Percentiles rank a stretch among this genome's conserved stretches.
Evolutionary conservation across 345 rosid genomes (phyloP).

Genomic region (Gossypium australe): DNA sequence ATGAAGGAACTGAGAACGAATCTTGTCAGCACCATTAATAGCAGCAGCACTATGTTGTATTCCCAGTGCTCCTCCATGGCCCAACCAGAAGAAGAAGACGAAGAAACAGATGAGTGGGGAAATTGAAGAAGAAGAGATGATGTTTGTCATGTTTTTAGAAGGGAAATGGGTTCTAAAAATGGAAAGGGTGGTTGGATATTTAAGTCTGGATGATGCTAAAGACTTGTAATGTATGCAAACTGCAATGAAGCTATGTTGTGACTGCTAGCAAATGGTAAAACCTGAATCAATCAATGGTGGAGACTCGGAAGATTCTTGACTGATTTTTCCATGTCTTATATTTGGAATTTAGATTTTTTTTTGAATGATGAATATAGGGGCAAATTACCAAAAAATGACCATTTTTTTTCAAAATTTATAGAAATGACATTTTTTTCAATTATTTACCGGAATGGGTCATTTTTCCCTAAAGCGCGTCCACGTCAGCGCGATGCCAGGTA

Average conservation of each 20-base stretch:
- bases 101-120: background rate
- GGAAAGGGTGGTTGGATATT: background rate
- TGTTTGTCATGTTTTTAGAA: background rate
- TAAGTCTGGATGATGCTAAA: background rate
- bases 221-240: background rate
- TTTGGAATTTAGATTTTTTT: no score
- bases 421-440: no score
- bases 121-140: background rate
- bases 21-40: constrained; percentile 17
- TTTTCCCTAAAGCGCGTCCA: no score
- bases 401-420: no score
- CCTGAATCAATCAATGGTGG: no score
- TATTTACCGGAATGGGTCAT: no score
- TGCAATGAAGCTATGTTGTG: background rate
- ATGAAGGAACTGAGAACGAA: constrained; percentile 49
- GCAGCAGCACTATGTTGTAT: background rate
- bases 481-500: no score
- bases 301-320: no score
- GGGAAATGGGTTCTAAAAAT: background rate
- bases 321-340: no score
- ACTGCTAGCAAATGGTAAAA: no score
- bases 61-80: background rate
- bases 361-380: no score
- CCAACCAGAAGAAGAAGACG: background rate
- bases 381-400: no score